Conservation (phyloP, 2,329 filamentous ascomycete species). For the Cadophora gregata region DNA sequence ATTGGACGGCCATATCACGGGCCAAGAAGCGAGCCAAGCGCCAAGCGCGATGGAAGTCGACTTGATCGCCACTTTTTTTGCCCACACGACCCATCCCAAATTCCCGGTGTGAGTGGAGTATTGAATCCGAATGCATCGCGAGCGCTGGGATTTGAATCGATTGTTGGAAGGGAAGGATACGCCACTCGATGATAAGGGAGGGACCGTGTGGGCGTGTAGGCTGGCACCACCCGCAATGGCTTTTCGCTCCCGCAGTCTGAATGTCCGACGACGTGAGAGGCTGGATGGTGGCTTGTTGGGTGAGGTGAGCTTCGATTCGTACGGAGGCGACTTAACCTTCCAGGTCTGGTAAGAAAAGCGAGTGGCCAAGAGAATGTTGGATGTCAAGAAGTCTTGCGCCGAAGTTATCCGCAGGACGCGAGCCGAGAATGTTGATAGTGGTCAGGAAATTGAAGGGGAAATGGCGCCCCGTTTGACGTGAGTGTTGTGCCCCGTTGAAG, state of each 20-base stretch:
- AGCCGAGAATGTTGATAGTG: neutral
- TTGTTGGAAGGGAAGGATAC: neutral
- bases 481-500: neutral
- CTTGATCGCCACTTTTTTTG: neutral
- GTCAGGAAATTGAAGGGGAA: neutral
- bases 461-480: neutral
- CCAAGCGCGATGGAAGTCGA: conserved; percentile 5
- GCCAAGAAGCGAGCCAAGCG: conserved; percentile 13
- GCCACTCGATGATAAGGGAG: neutral
- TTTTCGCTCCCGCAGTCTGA: neutral
- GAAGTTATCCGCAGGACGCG: neutral
- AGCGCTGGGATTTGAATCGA: neutral
- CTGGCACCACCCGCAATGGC: neutral
- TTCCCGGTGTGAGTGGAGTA: neutral
- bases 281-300: neutral
- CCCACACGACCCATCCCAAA: neutral
- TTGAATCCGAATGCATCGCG: neutral
- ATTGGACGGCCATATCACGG: conserved; percentile 4
- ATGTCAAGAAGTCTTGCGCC: conserved; percentile 11
- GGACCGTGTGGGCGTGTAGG: neutral
- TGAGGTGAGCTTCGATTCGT: neutral
- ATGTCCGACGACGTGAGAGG: conserved; percentile 12
- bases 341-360: neutral
- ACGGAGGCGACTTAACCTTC: too few species aligned
- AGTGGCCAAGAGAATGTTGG: conserved; percentile 1